Evolutionary conservation across 345 rosid genomes (phyloP), one percentile per base, ranked within the genome.

Genomic region (Salix caprea): DNA sequence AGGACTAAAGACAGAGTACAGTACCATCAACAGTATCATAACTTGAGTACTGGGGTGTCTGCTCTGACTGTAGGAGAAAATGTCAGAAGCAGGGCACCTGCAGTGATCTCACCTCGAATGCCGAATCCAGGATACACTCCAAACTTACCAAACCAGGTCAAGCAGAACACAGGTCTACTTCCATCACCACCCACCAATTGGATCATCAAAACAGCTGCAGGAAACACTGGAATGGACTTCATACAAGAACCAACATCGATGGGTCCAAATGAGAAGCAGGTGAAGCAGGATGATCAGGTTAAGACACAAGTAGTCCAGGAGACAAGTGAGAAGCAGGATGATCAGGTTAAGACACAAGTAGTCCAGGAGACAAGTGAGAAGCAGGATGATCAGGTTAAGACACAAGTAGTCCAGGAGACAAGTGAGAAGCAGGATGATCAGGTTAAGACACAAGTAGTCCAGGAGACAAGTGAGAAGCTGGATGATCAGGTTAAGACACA

Each of bases 121-220:
- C 82, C 79, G 21, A 84, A 66, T 76, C 67, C 84, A n/a, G 86
- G 87, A 34, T 77, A 69, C 70, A 26, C 74, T 1, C 80, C 74
- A 58, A 78, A 54, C 65, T 65, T 77, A 46, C 81, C 36, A 58
- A 82, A 80, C 24, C 85, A 87, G 80, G 75, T 74, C 79, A 72
- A 77, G 84, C 90, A 76, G 80, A 84, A 76, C 74, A 52, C 58
- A 65, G 84, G 83, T 72, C 83, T 69, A 4, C 80, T 86, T 69
- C 96, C 98, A 48, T 71, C 91, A 26, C 98, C 94, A 18, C 93
- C 96, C 11, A 78, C 64, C 56, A 86, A 86, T 24, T 93, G 97
- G 99, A 88, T 86, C 30, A 73, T 74, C 79, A 85, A 77, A 72
- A 46, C 77, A n/a, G 73, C 26, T 18, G 34, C 65, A 46, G 87